These are phyloP conservation scores for Suillus subaureus DNA, from an alignment of 768 basidiomycete species.

Conservation along the genomic window DNA sequence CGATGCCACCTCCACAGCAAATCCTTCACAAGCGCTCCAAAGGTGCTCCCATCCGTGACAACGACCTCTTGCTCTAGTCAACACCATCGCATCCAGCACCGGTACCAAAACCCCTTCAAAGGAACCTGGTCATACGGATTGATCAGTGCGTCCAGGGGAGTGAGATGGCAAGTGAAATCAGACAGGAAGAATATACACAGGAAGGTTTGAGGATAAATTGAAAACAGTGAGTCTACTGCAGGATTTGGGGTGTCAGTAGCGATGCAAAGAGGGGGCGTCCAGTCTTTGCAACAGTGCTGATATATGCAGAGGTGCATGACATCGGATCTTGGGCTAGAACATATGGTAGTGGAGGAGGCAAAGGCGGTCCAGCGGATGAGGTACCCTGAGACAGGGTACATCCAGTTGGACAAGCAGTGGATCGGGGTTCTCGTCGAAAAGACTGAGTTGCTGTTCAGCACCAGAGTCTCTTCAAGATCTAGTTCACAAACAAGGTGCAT, in stretches of 20 bases:
- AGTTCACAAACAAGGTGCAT: slow-evolving; percentile 50
- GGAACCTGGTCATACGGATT: slow-evolving; percentile 52
- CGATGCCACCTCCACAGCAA: slow-evolving; percentile 67
- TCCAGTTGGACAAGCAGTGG: slow-evolving; percentile 22
- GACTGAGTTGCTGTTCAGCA: slow-evolving; percentile 19
- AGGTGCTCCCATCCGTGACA: slow-evolving; percentile 77
- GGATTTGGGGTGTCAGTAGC: slow-evolving; percentile 59
- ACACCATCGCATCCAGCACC: slow-evolving; percentile 72
- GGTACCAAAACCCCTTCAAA: slow-evolving; percentile 52
- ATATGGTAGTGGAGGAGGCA: slow-evolving; percentile 25
- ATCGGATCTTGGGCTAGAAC: slow-evolving; percentile 27
- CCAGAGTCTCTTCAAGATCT: slow-evolving; percentile 35
- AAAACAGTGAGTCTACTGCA: slow-evolving; percentile 41
- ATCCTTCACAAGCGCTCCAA: slow-evolving; percentile 68
- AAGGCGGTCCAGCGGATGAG: slow-evolving; percentile 32
- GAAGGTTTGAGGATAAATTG: slow-evolving; percentile 51
- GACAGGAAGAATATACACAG: slow-evolving; percentile 66
- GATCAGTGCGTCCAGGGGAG: slow-evolving; percentile 35
- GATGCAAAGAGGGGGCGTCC: slow-evolving; percentile 64
- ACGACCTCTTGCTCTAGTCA: slow-evolving; percentile 59
- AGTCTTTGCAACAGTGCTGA: slow-evolving; percentile 36
- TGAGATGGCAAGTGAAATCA: slow-evolving; percentile 46
- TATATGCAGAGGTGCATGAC: slow-evolving; percentile 43
- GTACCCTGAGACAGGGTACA: slow-evolving; percentile 22
- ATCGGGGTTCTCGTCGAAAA: slow-evolving; percentile 9